phyloP scores from a whole-genome alignment of 1,284 basidiomycete species.

The Tilletiopsis washingtonensis region DNA sequence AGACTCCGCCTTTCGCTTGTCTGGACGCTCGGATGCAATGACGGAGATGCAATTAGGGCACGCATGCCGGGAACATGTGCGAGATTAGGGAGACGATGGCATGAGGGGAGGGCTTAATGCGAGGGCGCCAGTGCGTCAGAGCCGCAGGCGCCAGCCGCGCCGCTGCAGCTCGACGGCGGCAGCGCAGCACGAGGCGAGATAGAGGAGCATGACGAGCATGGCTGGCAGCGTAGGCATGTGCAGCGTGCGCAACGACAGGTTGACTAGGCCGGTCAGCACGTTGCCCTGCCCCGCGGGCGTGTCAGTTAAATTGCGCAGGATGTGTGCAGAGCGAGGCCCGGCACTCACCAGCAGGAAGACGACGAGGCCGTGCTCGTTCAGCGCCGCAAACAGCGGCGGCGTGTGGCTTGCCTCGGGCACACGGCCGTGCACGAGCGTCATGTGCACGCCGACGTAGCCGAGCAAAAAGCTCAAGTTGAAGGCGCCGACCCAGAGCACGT shows the following conservation, averaged over 20 bases:
- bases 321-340: too few species aligned
- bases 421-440: slow-evolving; percentile 57
- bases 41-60: too few species aligned
- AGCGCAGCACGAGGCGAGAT: slow-evolving; percentile 58
- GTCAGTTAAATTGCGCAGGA: too few species aligned
- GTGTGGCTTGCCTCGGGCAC: slow-evolving; percentile 24
- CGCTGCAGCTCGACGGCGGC: slow-evolving; percentile 9
- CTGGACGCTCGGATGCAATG: too few species aligned
- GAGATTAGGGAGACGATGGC: too few species aligned
- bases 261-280: slow-evolving; percentile 74
- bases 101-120: too few species aligned
- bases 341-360: slow-evolving; percentile 71
- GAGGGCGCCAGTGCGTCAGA: too few species aligned
- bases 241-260: slow-evolving; percentile 74
- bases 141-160: slow-evolving; percentile 11
- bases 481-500: slow-evolving; percentile 80
- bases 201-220: slow-evolving; percentile 60
- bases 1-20: too few species aligned
- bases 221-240: slow-evolving; percentile 59
- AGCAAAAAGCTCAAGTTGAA: slow-evolving; percentile 82
- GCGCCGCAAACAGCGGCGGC: slow-evolving; percentile 64
- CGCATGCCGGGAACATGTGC: too few species aligned
- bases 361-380: slow-evolving; percentile 71
- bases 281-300: slow-evolving; percentile 57
- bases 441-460: slow-evolving; percentile 69